Base-by-base conservation (phyloP, 73 alveolate species). In the Paramecium caudatum region DNA sequence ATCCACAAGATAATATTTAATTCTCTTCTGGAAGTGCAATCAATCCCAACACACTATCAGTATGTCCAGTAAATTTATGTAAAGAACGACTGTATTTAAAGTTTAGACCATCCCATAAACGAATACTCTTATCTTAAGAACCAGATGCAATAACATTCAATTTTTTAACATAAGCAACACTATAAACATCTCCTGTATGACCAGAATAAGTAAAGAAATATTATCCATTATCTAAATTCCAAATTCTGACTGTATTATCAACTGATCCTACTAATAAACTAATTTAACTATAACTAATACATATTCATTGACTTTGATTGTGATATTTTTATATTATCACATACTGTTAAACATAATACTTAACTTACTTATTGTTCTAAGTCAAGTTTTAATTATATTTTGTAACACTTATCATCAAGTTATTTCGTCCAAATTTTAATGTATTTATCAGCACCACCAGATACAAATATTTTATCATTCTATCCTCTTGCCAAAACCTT, bases 21-120 rank as follows among this genome's bases (percentile, higher is more conserved):
- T 74, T 74, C 5, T 36, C 88, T 21, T 74, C 88, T 19, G 62
- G 55, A 21, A 74, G 5, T 21, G 62, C 62, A 36, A 36, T 17
- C 21, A 74, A 5, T 10, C 68, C 62, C 27, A 43, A 39, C 19
- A 74, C 68, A 39, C 88, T 74, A 12, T 74, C 88, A 16, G 88
- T 74, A 74, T 74, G 88, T 2, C 88, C 88, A 19, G 32, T 43
- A 45, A 74, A 74, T 74, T 45, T 74, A 41, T 34, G 55, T 19
- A 74, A 7, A 12, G 62, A 43, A 39, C 47, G 36, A 32, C 47
- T 41, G 43, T 41, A 41, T 45, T 45, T 74, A 74, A 10, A 74
- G 43, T 37, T 41, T 41, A 37, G 12, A 8, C 69, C 88, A 74
- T 74, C 88, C 88, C 88, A 74, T 74, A 74, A 45, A 16, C 88